Evolutionary conservation across 345 rosid species (phyloP), one percentile per base, ranked within the genome.

Genomic region (Camelina neglecta): DNA sequence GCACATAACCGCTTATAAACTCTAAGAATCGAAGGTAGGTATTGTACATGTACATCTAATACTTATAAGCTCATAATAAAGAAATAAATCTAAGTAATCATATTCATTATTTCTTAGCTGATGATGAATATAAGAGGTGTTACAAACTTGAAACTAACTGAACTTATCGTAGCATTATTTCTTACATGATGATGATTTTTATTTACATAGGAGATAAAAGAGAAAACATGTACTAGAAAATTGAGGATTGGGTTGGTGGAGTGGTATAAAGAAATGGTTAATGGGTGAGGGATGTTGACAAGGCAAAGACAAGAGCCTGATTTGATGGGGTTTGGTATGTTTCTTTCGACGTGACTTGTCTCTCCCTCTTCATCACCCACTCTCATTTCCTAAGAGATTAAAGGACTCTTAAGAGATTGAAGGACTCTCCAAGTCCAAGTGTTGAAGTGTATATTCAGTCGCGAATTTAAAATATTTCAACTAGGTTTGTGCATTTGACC

Each of bases 251-350:
- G 38, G 65, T 21, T 61, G 56, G 29, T 38, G 51, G 11, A 54
- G 47, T 66, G 23, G 33, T 31, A 33, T 42, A 47, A 45, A 55
- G 20, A 74, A 66, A 65, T 24, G 67, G 39, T 67, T 33, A 67
- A 75, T 49, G 69, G 26, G 69, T 50, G 64, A 51, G 21, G 9
- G 70, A 76, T 54, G 70, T 69, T 69, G 59, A 76, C 65, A 69
- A 61, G 50, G 75, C 80, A 76, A 62, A 69, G 49, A 76, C 64
- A 69, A 69, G 69, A 50, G 59, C 65, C 64, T 67, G 79, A 67
- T 67, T 49, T 59, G 74, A 75, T 70, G 53, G 80, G 79, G 53
- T 62, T 69, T 76, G 75, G 59, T 55, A 63, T 76, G 75, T 76
- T 76, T 76, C 38, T 36, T 63, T 23, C 45, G 75, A 76, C 35